Percentiles rank a stretch among this genome's conserved stretches.
phyloP scores from a whole-genome alignment of 2,329 filamentous ascomycete genomes.

The Aspergillus sp. region DNA sequence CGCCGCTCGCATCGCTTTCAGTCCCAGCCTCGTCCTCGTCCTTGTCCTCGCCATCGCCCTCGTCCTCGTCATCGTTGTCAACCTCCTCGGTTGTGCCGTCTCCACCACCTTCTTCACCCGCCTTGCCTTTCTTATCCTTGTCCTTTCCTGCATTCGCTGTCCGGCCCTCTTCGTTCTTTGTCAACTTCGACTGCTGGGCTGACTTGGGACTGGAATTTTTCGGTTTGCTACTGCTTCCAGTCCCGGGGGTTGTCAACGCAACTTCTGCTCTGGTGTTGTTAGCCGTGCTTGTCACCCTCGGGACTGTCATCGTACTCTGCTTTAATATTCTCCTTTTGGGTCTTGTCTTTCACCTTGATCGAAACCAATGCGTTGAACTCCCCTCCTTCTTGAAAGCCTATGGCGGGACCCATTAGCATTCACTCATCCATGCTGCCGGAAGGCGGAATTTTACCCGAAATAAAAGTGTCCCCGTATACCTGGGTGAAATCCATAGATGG shows the following conservation, averaged over 20 bases:
- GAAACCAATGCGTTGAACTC: slow-evolving; percentile 1
- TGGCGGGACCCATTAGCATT: neutral
- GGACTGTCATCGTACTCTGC: neutral
- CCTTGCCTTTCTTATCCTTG: too few relatives aligned
- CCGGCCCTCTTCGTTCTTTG: too few relatives aligned
- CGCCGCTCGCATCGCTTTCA: too few relatives aligned
- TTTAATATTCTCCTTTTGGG: neutral
- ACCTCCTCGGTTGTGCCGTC: too few relatives aligned
- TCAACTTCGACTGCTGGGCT: too few relatives aligned
- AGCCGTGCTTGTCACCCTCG: neutral
- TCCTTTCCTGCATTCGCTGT: too few relatives aligned
- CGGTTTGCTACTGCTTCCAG: neutral
- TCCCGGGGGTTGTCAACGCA: neutral
- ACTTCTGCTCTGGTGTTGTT: neutral
- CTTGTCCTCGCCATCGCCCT: neutral
- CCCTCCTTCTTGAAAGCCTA: slow-evolving; percentile 1
- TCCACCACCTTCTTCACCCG: too few relatives aligned
- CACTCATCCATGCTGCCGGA: neutral
- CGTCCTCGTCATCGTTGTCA: too few relatives aligned
- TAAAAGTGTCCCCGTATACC: neutral
- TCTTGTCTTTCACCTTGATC: neutral
- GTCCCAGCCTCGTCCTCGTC: neutral
- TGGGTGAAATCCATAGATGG: neutral
- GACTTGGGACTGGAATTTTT: neutral
- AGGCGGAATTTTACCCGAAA: neutral